Base-by-base conservation (phyloP, 2,329 filamentous ascomycete genomes). In the Fusarium sublunatum region DNA sequence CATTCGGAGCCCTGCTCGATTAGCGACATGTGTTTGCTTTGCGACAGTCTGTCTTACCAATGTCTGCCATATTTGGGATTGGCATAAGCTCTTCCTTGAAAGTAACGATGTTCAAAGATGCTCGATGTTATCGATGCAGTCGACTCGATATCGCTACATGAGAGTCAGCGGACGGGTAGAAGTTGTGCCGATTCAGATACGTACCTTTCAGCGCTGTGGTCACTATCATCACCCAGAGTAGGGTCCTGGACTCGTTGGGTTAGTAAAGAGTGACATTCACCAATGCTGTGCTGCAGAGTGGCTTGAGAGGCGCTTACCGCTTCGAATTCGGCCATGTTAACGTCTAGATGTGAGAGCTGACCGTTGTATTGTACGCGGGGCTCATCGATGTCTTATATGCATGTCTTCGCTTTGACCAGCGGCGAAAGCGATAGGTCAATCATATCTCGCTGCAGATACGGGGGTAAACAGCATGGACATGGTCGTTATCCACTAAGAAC, bases 1-100 rank as follows among this genome's bases (percentile, higher is more conserved):
- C 68, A 8, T 70, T 70, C 0, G 67, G 67, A 0, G 67, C 67
- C 67, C 67, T 70, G 1, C 1, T 5, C 5, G 2, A 8, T 65
- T 1, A 65, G 51, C 5, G 10, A n/a, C 6, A 11, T 0, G 7
- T 9, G 7, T 5, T 11, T 3, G 28, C 2, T 4, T 0, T 2
- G 12, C 15, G 4, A 38, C 3, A n/a, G 2, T 2, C 9, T 5
- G 1, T 1, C 36, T 9, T 43, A 65, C 67, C 67, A 70, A 38
- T 67, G 63, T n/a, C 38, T 60, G n/a, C 67, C 67, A 56, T 70
- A 70, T 38, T 70, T 70, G 0, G 67, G 67, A 11, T 70, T 70
- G 0, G 67, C 67, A 25, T 70, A 70, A 4, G 53, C 15, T 28
- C 67, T 43, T 1, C 67, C 65, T 7, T 70, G 60, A 1, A 70